Base-by-base conservation (phyloP, 306 rosid species). In the Castanea sativa region DNA sequence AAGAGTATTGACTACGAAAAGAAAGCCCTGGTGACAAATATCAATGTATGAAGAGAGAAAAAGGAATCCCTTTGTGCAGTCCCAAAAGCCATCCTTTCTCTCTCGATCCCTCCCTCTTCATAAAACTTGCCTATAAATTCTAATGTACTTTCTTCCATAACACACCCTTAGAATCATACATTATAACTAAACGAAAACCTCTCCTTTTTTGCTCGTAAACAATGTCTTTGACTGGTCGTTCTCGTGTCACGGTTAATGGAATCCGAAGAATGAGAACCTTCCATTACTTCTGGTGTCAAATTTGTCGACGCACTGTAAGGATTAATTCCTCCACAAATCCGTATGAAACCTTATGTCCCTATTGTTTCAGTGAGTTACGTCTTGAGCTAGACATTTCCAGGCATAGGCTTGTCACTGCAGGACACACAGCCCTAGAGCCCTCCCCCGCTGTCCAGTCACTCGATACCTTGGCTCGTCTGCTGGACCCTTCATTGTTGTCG, bases 271-370 rank as follows among this genome's bases (percentile, higher is more conserved):
- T 78, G 59, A 88, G 97, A 90, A 85, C 89, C 13, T 90, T 77
- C 55, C 91, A 88, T 67, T 86, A 83, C 81, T 92, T 90, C 78
- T 84, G 90, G 94, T 90, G 94, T 78, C 77, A 76, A 16, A 74
- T 61, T 20, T 90, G 94, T 84, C 89, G 78, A 75, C 81, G 88
- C 6, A 76, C 84, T 0, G 75, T 90, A 10, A 77, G 94, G 43
- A 72, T 85, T 4, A 41, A 41, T 41, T 74, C 83, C 55, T 71
- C 76, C 23, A 35, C 84, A 43, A 82, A 33, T 55, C 78, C 87
- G 13, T 14, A 56, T 45, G 69, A 27, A 1, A 51, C 74, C 52
- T 3, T 21, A 0, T 90, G 94, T n/a, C 94, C 92, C 32, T 81
- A 74, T 79, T 90, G 94, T 81, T 86, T 83, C 87, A 80, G 76